These are phyloP conservation scores for Plasmodium vivax DNA, from an alignment of 169 alveolate species.

Conservation along the genomic window DNA sequence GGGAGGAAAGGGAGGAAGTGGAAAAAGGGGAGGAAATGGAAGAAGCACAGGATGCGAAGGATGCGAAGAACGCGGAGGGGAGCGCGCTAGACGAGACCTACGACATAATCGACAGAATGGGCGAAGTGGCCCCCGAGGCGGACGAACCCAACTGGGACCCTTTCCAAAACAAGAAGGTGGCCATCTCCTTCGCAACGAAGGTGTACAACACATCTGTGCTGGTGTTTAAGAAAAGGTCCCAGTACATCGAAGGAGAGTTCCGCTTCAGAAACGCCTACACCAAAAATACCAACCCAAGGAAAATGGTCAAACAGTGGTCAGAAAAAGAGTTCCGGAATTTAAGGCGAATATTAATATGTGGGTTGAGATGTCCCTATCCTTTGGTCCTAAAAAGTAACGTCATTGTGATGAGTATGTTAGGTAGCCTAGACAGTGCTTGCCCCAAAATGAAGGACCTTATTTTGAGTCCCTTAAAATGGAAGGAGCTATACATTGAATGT, in stretches of 20 bases:
- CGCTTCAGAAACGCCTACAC: constrained; percentile 97
- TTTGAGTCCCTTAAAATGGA: constrained; percentile 79
- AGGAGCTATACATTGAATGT: constrained; percentile 88
- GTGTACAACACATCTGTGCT: constrained; percentile 98
- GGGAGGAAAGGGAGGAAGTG: neutral
- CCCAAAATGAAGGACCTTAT: constrained; percentile 78
- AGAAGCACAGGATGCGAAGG: neutral
- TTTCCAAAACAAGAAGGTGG: constrained; percentile 19
- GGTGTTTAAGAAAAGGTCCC: constrained; percentile 98
- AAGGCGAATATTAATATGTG: constrained; percentile 92
- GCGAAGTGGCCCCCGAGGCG: neutral
- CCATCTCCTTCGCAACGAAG: constrained; percentile 95
- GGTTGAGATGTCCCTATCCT: constrained; percentile 96
- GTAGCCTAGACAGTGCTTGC: constrained; percentile 81
- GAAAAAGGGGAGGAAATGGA: neutral
- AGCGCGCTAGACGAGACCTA: constrained; percentile 17
- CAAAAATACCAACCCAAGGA: constrained; percentile 96
- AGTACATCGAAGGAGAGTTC: constrained; percentile 98
- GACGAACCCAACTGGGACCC: constrained; percentile 74
- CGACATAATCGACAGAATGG: constrained; percentile 47
- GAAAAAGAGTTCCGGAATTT: constrained; percentile 98
- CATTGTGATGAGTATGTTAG: constrained; percentile 96
- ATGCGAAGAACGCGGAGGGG: neutral
- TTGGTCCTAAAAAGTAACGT: constrained; percentile 94
- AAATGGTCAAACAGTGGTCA: constrained; percentile 99